Base-by-base conservation (phyloP, 345 rosid species). In the Brassica rapa region DNA sequence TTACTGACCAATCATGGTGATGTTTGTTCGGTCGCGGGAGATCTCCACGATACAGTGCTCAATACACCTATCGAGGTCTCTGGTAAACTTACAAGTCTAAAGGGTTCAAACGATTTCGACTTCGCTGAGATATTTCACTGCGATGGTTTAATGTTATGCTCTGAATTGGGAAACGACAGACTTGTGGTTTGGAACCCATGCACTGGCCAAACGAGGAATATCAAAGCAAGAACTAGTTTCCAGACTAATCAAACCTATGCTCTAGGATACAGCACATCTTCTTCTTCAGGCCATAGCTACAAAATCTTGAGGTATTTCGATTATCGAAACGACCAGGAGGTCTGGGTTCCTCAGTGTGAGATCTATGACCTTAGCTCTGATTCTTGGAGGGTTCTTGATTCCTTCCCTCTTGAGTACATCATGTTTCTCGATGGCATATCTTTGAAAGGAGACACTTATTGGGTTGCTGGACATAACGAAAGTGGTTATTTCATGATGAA, bases 181-280 rank as follows among this genome's bases (percentile, higher is more conserved):
- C 15, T 43, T 43, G 53, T 11, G 19, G 49, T 41, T 41, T 41
- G 49, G 49, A 41, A 41, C 49, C 46, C 49, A 41, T 41, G 49
- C 11, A 41, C 49, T 10, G 49, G 49, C 49, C 49, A 41, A 41
- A 41, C 14, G 15, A 66, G 30, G 51, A 5, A 1, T 24, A 66
- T 66, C 70, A 10, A 19, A 37, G 9, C 30, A 8, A 64, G 49
- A 64, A 64, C 25, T 19, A 0, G 8, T 35, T 64, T 8, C 49
- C 3, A 14, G 7, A 8, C 1, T 4, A 14, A 2, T 10, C 5
- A 41, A 23, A 10, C 0, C 0, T 66, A 11, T 41, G 53, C 30
- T 41, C 32, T 66, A 12, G 70, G 70, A 3, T 66, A 65, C 69
- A 37, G 23, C 49, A 16, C 8, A 21, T 62, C 41, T 62, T 62